Percentiles rank a stretch among this genome's conserved stretches.
Conservation (phyloP, 2,329 filamentous ascomycete species). For the Cladophialophora chaetospira region DNA sequence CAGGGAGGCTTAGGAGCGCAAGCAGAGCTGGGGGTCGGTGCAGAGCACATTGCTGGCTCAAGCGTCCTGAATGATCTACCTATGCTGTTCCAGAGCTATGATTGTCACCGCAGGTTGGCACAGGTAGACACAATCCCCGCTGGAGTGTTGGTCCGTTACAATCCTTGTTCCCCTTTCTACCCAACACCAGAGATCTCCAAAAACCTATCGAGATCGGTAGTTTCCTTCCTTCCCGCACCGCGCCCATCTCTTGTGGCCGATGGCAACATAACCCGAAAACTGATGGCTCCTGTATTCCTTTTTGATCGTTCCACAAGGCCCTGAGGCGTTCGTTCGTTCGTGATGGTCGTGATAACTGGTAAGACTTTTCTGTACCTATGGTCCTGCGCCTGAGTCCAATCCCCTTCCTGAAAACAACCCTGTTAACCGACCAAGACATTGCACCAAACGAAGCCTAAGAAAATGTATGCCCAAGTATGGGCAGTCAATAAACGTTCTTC, state of each 20-base stretch:
- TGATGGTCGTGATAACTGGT: not conserved
- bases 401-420: not conserved
- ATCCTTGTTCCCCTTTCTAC: too few relatives aligned
- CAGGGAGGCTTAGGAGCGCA: not conserved
- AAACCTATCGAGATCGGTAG: too few relatives aligned
- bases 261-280: not conserved
- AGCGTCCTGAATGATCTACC: too few relatives aligned
- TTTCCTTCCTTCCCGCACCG: not conserved
- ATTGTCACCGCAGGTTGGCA: too few relatives aligned
- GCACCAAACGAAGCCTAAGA: not conserved
- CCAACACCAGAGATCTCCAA: too few relatives aligned
- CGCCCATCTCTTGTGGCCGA: not conserved
- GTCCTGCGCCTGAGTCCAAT: slow-evolving; percentile 5
- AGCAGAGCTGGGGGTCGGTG: too few relatives aligned
- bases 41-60: too few relatives aligned
- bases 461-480: not conserved
- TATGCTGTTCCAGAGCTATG: too few relatives aligned
- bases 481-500: too few relatives aligned
- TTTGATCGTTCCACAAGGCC: not conserved
- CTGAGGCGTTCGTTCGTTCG: slow-evolving; percentile 4
- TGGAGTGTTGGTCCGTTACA: too few relatives aligned
- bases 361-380: slow-evolving; percentile 10
- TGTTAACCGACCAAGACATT: not conserved
- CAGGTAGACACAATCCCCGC: too few relatives aligned
- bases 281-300: not conserved